Conservation (phyloP, 805 yeast species). For the Cyberlindnera maritima region DNA sequence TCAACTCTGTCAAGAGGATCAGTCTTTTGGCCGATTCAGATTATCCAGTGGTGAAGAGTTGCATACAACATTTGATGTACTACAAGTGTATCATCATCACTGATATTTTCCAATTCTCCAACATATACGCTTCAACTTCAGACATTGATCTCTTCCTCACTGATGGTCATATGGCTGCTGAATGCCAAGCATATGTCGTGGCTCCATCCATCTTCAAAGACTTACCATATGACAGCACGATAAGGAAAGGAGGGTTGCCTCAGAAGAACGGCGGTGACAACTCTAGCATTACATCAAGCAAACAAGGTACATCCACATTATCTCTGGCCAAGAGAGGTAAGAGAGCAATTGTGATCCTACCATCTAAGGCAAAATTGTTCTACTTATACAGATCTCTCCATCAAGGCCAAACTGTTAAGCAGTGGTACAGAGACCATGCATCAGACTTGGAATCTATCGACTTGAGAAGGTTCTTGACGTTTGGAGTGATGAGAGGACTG, state of each 20-base stretch:
- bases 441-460: constrained; percentile 64
- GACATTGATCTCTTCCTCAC: constrained; percentile 65
- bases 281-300: constrained; percentile 6
- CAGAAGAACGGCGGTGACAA: constrained; percentile 2
- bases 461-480: constrained; percentile 77
- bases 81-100: constrained; percentile 80
- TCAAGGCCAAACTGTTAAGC: constrained; percentile 72
- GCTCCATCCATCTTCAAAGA: constrained; percentile 36
- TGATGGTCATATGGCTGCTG: constrained; percentile 64
- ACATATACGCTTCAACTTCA: constrained; percentile 87
- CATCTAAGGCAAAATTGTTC: constrained; percentile 66
- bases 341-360: constrained; percentile 35
- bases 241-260: constrained; percentile 1
- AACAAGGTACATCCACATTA: constrained; percentile 11
- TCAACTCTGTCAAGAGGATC: constrained; percentile 76
- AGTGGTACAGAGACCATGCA: constrained; percentile 76
- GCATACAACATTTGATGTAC: constrained; percentile 88
- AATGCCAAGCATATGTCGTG: constrained; percentile 82
- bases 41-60: constrained; percentile 71
- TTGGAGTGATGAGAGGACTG: constrained; percentile 80
- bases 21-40: constrained; percentile 81
- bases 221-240: constrained; percentile 31
- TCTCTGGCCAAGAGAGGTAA: constrained; percentile 11
- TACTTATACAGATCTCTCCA: constrained; percentile 72
- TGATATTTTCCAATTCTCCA: constrained; percentile 87